phyloP scores from a whole-genome alignment of 2,329 filamentous ascomycete species.

The Lasiodiplodia gonubiensis region DNA sequence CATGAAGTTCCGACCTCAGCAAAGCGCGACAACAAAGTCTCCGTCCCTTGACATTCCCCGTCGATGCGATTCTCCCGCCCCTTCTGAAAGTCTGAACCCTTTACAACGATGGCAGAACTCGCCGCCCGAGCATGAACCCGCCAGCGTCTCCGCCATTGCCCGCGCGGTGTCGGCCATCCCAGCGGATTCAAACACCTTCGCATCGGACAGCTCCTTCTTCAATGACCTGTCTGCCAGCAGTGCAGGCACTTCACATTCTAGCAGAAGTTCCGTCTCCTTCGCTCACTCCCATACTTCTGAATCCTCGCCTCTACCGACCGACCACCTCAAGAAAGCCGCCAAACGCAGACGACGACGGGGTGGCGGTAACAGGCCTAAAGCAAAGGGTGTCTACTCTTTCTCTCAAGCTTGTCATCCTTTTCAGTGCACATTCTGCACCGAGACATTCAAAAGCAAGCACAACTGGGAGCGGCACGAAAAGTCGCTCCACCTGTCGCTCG shows the following conservation, averaged over 20 bases:
- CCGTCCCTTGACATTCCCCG: constrained; percentile 23
- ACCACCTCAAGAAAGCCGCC: background rate
- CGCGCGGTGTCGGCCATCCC: constrained; percentile 33
- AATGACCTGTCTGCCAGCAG: constrained; percentile 36
- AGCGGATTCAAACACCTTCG: background rate
- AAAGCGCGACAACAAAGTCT: constrained; percentile 2
- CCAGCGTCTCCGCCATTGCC: constrained; percentile 36
- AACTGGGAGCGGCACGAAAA: constrained; percentile 42
- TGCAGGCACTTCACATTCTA: constrained; percentile 35
- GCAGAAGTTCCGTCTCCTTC: constrained; percentile 28
- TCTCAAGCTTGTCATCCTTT: constrained; percentile 29
- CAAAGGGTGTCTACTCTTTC: background rate
- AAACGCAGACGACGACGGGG: background rate
- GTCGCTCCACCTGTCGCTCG: constrained; percentile 38
- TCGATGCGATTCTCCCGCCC: constrained; percentile 15
- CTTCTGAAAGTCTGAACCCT: constrained; percentile 31
- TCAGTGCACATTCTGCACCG: constrained; percentile 41
- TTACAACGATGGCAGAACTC: constrained; percentile 40
- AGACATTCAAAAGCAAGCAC: constrained; percentile 40
- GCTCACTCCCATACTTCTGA: constrained; percentile 31
- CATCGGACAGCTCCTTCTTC: constrained; percentile 29
- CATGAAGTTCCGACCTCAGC: constrained; percentile 33
- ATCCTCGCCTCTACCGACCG: constrained; percentile 29
- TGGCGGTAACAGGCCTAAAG: too few species aligned
- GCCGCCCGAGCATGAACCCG: constrained; percentile 39